Percentiles rank a stretch among this genome's conserved stretches.
Evolutionary conservation across 768 basidiomycete genomes (phyloP).

Genomic region (Chalciporus pseudorubinellus): DNA sequence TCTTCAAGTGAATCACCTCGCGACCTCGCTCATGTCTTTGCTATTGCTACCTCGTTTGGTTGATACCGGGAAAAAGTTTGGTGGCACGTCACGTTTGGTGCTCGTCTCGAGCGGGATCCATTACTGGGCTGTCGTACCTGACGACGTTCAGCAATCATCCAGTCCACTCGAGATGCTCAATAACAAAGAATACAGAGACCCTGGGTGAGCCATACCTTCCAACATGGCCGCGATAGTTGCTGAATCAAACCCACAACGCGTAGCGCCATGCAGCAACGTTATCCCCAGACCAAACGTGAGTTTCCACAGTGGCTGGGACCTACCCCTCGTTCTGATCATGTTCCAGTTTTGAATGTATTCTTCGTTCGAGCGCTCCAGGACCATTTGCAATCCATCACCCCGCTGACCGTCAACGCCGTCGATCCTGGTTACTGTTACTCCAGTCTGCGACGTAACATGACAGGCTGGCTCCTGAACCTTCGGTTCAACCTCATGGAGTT

Average conservation of each 20-base stretch:
- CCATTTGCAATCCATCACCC: conserved; percentile 14
- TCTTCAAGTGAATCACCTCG: conserved; percentile 37
- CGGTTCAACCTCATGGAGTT: conserved; percentile 4
- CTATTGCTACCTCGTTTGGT: conserved; percentile 32
- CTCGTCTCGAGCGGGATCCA: conserved; percentile 33
- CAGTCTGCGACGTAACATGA: conserved; percentile 12
- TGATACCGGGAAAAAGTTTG: conserved; percentile 23
- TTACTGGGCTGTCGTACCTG: conserved; percentile 13
- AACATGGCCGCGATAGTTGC: neutral
- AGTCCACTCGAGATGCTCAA: conserved; percentile 28
- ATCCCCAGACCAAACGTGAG: conserved; percentile 29
- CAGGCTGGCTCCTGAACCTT: neutral
- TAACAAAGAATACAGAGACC: conserved; percentile 18
- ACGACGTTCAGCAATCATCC: conserved; percentile 18
- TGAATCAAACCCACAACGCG: neutral
- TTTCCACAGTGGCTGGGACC: neutral
- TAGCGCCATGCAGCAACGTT: conserved; percentile 22
- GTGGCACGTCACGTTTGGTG: conserved; percentile 27
- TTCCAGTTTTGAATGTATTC: conserved; percentile 30
- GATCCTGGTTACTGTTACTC: conserved; percentile 35
- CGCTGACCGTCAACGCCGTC: conserved; percentile 25
- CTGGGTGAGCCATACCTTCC: conserved; percentile 11
- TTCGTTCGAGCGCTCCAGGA: conserved; percentile 30
- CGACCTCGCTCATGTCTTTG: conserved; percentile 32
- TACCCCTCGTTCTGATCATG: neutral